Conservation (phyloP, 2,329 filamentous ascomycete species). For the Aspergillus sp. region DNA sequence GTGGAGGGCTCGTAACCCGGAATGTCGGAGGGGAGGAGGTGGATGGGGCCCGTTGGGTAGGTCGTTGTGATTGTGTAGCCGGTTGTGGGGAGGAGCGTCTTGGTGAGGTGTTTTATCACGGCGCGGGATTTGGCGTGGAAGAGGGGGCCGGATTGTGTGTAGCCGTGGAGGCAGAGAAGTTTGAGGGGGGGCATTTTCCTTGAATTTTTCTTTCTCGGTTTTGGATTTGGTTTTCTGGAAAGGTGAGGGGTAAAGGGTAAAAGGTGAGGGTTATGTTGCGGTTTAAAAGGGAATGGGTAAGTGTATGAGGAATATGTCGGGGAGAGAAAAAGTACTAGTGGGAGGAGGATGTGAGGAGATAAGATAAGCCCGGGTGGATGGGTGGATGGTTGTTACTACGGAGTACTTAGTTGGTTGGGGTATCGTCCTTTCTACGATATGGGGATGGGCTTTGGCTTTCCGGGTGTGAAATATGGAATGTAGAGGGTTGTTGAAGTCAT, state of each 20-base stretch:
- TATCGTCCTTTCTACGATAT: neutral
- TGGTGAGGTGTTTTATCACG: constrained; percentile 75
- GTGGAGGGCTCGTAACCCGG: constrained; percentile 63
- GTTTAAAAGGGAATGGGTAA: neutral
- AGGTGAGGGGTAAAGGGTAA: neutral
- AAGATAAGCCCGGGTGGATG: constrained; percentile 5
- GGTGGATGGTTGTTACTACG: neutral
- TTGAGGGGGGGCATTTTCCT: constrained; percentile 49
- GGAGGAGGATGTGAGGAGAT: neutral
- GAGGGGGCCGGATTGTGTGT: constrained; percentile 82
- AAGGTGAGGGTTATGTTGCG: neutral
- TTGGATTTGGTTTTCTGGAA: neutral
- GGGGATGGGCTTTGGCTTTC: neutral
- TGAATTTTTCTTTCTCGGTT: constrained; percentile 8
- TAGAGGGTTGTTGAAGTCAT: neutral
- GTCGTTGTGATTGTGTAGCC: constrained; percentile 58
- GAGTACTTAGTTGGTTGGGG: neutral
- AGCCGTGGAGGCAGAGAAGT: constrained; percentile 82
- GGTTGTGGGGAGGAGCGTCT: constrained; percentile 61
- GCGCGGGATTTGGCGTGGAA: constrained; percentile 89
- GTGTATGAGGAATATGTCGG: neutral
- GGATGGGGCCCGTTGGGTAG: constrained; percentile 70
- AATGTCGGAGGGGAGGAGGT: constrained; percentile 65
- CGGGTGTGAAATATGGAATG: neutral
- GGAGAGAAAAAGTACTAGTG: constrained; percentile 4